Evolutionary conservation across 495 filamentous ascomycete genomes (phyloP).

Genomic region (Penicillium ochrochloron): DNA sequence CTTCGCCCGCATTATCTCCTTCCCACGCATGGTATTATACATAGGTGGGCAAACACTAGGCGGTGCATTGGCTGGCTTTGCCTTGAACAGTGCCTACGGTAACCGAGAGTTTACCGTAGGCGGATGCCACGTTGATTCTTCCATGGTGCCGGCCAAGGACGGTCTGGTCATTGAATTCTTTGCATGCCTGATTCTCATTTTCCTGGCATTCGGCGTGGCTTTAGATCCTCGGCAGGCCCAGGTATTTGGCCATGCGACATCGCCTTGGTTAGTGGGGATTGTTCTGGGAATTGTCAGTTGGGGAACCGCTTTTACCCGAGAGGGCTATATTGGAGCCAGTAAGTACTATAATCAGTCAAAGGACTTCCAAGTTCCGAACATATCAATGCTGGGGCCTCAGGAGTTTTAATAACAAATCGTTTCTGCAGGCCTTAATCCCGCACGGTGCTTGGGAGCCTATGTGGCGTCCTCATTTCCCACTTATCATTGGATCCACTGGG

Average conservation of each 20-base stretch:
- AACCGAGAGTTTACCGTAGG: constrained; percentile 37
- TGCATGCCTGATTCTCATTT: constrained; percentile 45
- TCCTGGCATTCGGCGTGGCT: constrained; percentile 54
- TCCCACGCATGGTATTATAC: constrained; percentile 52
- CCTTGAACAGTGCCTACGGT: constrained; percentile 37
- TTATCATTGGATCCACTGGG: constrained; percentile 47
- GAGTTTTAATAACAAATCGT: constrained; percentile 15
- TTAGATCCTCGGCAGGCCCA: constrained; percentile 59
- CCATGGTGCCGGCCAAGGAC: constrained; percentile 32
- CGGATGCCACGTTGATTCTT: constrained; percentile 41
- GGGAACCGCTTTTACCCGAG: constrained; percentile 46
- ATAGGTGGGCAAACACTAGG: constrained; percentile 48
- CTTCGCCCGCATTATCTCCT: constrained; percentile 52
- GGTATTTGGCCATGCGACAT: constrained; percentile 54
- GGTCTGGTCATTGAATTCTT: constrained; percentile 52
- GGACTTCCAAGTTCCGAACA: not conserved
- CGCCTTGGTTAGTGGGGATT: constrained; percentile 58
- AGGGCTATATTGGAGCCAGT: constrained; percentile 52
- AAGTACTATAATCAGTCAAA: constrained; percentile 15
- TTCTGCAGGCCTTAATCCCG: constrained; percentile 39
- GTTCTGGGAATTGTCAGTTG: constrained; percentile 52
- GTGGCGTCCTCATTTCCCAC: constrained; percentile 34
- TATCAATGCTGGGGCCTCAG: not conserved
- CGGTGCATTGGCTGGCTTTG: constrained; percentile 49
- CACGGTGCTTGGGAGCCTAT: constrained; percentile 39